Conservation (phyloP, 2,329 filamentous ascomycete species). For the Fusarium proliferatum region DNA sequence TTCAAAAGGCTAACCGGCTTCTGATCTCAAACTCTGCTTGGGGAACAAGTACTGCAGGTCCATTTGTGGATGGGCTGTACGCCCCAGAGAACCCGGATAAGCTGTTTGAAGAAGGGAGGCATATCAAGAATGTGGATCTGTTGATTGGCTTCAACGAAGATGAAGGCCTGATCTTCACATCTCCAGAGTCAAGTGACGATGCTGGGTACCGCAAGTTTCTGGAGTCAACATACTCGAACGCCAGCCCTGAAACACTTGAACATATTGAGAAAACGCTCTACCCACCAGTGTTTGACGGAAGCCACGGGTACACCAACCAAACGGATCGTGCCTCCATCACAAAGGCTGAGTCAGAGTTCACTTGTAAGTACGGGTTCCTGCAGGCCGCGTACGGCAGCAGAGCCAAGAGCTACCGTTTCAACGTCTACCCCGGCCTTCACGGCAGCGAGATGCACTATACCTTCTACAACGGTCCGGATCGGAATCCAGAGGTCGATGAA, state of each 20-base stretch:
- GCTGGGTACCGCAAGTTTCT: background rate
- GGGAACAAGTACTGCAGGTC: background rate
- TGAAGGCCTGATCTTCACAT: background rate
- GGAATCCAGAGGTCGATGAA: background rate
- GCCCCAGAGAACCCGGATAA: background rate
- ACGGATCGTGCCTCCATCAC: background rate
- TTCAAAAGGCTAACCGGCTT: background rate
- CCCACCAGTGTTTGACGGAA: background rate
- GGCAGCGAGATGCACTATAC: background rate
- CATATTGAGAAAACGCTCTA: background rate
- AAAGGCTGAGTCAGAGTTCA: background rate
- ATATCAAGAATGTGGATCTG: background rate
- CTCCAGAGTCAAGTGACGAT: background rate
- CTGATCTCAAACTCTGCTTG: background rate
- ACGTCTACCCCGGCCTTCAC: background rate
- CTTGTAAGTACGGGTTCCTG: background rate
- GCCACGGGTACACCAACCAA: background rate
- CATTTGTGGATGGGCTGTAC: background rate
- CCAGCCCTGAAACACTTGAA: background rate
- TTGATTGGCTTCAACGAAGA: background rate
- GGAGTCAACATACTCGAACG: background rate
- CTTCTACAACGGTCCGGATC: background rate
- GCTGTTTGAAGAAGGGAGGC: background rate
- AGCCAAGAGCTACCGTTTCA: background rate
- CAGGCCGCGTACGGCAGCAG: background rate